phyloP scores from a whole-genome alignment of 768 basidiomycete genomes.

The Rhodosporidiobolus odoratus region DNA sequence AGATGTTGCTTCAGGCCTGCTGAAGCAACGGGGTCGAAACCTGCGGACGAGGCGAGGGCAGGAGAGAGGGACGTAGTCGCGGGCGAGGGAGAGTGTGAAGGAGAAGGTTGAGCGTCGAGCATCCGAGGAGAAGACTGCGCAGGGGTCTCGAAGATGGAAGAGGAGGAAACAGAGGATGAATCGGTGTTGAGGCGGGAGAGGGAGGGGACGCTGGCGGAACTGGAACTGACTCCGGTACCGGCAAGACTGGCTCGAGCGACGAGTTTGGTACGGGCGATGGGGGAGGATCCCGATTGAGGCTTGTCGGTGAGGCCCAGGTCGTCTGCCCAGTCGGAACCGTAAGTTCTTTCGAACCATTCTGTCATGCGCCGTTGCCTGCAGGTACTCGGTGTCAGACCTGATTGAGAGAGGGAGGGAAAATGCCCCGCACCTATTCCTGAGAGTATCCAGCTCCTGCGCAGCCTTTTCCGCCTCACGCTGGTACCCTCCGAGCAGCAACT shows the following conservation, averaged over 20 bases:
- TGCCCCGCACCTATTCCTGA: constrained; percentile 2
- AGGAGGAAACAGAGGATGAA: constrained; percentile 2
- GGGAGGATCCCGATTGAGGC: not conserved
- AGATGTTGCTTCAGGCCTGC: constrained; percentile 15
- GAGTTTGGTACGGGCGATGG: constrained; percentile 1
- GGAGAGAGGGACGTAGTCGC: not conserved
- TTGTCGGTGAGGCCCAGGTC: constrained; percentile 24
- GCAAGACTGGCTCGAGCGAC: constrained; percentile 13
- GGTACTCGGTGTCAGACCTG: too few species aligned
- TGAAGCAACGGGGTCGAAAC: not conserved
- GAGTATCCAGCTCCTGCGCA: constrained; percentile 8
- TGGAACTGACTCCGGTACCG: not conserved
- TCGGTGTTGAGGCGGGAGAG: not conserved
- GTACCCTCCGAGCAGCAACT: constrained; percentile 16
- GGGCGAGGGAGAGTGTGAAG: not conserved
- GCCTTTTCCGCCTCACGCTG: constrained; percentile 25
- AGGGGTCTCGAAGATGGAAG: not conserved
- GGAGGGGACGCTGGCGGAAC: not conserved
- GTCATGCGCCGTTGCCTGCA: constrained; percentile 6
- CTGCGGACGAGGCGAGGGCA: not conserved
- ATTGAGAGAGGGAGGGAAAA: not conserved
- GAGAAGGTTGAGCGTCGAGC: not conserved
- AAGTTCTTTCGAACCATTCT: constrained; percentile 24
- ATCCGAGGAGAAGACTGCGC: not conserved
- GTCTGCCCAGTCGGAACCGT: constrained; percentile 21